Evolutionary conservation across 2,329 filamentous ascomycete genomes (phyloP).

Genomic region (Calonectria multiphialidica): DNA sequence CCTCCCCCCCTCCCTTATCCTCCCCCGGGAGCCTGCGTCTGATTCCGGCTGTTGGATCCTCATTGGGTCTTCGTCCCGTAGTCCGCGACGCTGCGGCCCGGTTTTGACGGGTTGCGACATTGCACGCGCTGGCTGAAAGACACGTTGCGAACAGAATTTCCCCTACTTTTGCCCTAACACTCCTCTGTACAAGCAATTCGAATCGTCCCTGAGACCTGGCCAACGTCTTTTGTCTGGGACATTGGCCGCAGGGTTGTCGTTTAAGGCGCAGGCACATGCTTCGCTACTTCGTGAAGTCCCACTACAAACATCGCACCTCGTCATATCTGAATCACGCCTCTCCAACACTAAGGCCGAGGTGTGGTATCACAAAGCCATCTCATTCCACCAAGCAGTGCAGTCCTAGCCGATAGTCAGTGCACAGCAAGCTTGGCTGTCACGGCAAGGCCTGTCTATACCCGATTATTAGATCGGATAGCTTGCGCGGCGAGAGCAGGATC

Average conservation of each 20-base stretch:
- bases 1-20: neutral
- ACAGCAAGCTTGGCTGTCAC: neutral
- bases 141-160: neutral
- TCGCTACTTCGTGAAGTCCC: neutral
- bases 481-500: neutral
- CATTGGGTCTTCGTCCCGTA: conserved; percentile 3
- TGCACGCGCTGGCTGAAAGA: neutral
- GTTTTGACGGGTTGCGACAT: neutral
- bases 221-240: neutral
- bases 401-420: conserved; percentile 4
- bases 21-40: neutral
- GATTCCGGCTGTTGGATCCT: neutral
- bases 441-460: neutral
- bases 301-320: neutral
- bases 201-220: neutral
- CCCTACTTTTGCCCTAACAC: neutral
- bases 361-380: neutral
- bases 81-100: neutral
- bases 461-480: neutral
- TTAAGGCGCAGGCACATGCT: neutral
- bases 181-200: neutral
- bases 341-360: neutral
- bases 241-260: neutral
- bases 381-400: neutral
- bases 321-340: neutral